phyloP scores from a whole-genome alignment of 306 rosid genomes.

The Begonia peltatifolia region DNA sequence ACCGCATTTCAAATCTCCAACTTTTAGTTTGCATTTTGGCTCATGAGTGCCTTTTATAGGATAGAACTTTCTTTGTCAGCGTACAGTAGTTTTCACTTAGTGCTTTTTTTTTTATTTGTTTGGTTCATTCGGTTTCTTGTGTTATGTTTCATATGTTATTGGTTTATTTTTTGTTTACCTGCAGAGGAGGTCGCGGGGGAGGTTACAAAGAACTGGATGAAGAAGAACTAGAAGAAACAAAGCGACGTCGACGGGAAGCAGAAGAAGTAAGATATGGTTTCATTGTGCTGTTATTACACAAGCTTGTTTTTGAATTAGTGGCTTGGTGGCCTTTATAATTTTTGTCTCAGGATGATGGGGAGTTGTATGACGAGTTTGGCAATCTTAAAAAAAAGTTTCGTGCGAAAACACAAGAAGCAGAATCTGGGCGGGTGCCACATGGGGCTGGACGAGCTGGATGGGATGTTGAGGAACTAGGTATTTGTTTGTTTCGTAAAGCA shows the following conservation, averaged over 20 bases:
- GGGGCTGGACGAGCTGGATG: constrained; percentile 99
- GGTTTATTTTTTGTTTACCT: constrained; percentile 8
- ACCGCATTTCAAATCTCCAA: too few relatives aligned
- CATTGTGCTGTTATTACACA: constrained; percentile 3
- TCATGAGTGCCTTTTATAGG: too few relatives aligned
- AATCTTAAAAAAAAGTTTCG: constrained; percentile 96
- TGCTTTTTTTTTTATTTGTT: too few relatives aligned
- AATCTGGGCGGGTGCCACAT: constrained; percentile 56
- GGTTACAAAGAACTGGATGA: constrained; percentile 99
- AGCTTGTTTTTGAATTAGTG: not conserved
- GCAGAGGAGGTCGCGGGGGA: constrained; percentile 97
- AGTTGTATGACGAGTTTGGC: constrained; percentile 96
- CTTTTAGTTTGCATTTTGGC: too few relatives aligned
- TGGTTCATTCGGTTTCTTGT: too few relatives aligned
- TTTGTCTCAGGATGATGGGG: constrained; percentile 76
- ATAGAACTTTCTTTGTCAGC: too few relatives aligned
- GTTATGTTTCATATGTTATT: not conserved
- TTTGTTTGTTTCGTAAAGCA: not conserved
- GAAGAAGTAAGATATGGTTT: constrained; percentile 52
- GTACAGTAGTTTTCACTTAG: too few relatives aligned
- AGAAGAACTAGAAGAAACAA: constrained; percentile 91
- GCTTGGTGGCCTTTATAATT: constrained; percentile 11
- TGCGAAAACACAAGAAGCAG: constrained; percentile 76
- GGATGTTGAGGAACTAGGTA: constrained; percentile 98
- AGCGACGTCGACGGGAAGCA: constrained; percentile 88